Percentiles rank a stretch among this genome's conserved stretches.
These are phyloP conservation scores for Globisporangium canariense DNA, from an alignment of 352 stramenopile genomes.

Conservation along the genomic window DNA sequence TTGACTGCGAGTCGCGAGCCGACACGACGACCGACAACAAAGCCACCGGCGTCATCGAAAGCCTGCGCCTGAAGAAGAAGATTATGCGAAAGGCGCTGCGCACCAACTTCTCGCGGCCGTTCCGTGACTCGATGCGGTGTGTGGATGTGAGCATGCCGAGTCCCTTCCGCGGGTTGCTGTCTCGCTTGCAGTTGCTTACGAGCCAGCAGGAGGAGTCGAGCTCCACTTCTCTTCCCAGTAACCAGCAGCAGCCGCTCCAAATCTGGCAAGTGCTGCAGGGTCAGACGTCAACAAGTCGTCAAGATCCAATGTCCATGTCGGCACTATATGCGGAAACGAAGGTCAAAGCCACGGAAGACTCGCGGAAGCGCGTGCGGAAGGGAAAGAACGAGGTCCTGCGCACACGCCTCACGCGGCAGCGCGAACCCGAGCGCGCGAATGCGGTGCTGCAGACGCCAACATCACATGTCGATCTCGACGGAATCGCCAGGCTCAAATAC, in stretches of 20 bases:
- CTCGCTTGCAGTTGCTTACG: constrained; percentile 27
- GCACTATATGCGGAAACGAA: constrained; percentile 15
- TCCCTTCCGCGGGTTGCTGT: constrained; percentile 36
- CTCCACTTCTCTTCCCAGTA: background rate
- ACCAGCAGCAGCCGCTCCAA: constrained; percentile 16
- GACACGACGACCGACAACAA: constrained; percentile 1
- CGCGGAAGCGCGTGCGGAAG: constrained; percentile 24
- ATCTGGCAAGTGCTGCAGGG: constrained; percentile 37
- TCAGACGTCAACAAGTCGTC: constrained; percentile 21
- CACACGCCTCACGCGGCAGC: constrained; percentile 28
- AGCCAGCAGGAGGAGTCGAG: background rate
- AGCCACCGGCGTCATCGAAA: constrained; percentile 8
- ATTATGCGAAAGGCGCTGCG: constrained; percentile 32
- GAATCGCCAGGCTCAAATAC: constrained; percentile 20
- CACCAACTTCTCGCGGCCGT: constrained; percentile 52
- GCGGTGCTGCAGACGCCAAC: constrained; percentile 26
- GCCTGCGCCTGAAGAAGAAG: constrained; percentile 19
- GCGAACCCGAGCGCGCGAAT: constrained; percentile 21
- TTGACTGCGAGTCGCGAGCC: constrained; percentile 17
- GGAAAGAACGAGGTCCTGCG: constrained; percentile 35
- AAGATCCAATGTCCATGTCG: constrained; percentile 15
- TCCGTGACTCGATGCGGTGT: constrained; percentile 54
- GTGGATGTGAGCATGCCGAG: constrained; percentile 33
- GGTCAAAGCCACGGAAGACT: constrained; percentile 14
- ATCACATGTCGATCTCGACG: constrained; percentile 20